Percentiles rank a stretch among this genome's conserved stretches.
Conservation (phyloP, 192 early-diverging fungal genomes). For the Obelidium mucronatum region DNA sequence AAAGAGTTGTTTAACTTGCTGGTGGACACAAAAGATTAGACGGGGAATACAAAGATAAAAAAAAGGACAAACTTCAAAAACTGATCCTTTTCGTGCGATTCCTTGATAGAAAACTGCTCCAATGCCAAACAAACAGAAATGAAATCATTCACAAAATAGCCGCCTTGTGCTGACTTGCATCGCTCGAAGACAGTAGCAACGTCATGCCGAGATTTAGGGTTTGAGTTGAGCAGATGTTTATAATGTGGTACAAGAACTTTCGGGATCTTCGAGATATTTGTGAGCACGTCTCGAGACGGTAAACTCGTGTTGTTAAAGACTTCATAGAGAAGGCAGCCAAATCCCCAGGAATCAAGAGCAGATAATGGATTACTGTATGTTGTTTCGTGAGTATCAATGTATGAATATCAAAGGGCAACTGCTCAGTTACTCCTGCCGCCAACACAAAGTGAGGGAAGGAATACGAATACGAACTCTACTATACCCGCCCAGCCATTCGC, state of each 20-base stretch:
- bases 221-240: slow-evolving; percentile 64
- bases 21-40: neutral
- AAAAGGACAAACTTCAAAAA: slow-evolving; percentile 58
- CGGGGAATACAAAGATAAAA: neutral
- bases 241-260: slow-evolving; percentile 62
- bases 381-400: neutral
- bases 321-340: slow-evolving; percentile 84
- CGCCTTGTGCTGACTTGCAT: slow-evolving; percentile 57
- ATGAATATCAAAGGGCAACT: neutral
- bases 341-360: slow-evolving; percentile 83
- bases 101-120: slow-evolving; percentile 93
- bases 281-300: slow-evolving; percentile 45
- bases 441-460: neutral
- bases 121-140: slow-evolving; percentile 83
- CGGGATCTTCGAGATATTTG: slow-evolving; percentile 66
- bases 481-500: slow-evolving; percentile 65
- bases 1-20: slow-evolving; percentile 77
- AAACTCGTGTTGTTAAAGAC: slow-evolving; percentile 70
- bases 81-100: slow-evolving; percentile 82
- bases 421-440: neutral
- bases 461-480: slow-evolving; percentile 53
- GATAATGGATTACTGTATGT: slow-evolving; percentile 40
- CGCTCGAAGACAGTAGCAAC: slow-evolving; percentile 75
- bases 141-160: slow-evolving; percentile 86
- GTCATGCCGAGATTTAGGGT: slow-evolving; percentile 68